Conservation (phyloP, 345 rosid species). For the Streptanthus diversifolius region DNA sequence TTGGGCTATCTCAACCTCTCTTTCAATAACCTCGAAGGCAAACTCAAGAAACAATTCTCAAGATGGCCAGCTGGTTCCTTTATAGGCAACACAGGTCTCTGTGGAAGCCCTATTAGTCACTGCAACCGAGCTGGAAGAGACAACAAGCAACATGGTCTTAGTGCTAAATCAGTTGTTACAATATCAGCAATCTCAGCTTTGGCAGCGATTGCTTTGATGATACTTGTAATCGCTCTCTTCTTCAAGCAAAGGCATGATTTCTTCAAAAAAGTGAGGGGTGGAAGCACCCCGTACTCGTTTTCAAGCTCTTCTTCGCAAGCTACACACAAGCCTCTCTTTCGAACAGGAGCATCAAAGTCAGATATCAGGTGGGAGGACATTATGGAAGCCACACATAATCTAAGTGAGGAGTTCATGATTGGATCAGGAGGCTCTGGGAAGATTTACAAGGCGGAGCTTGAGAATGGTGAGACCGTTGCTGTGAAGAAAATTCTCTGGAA, state of each 20-base stretch:
- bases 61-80: constrained; percentile 81
- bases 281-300: constrained; percentile 52
- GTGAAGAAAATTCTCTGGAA: constrained; percentile 75
- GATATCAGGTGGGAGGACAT: constrained; percentile 81
- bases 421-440: constrained; percentile 97
- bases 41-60: constrained; percentile 60
- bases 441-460: constrained; percentile 67
- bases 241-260: constrained; percentile 49
- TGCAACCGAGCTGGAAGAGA: constrained; percentile 35
- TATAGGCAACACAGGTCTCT: constrained; percentile 61
- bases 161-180: constrained; percentile 44
- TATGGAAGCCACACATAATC: constrained; percentile 71
- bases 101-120: constrained; percentile 64
- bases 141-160: constrained; percentile 42
- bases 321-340: constrained; percentile 58
- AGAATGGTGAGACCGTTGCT: constrained; percentile 68
- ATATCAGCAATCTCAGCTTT: constrained; percentile 64
- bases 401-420: constrained; percentile 73
- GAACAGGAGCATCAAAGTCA: constrained; percentile 50
- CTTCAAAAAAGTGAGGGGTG: constrained; percentile 39
- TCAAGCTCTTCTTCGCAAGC: constrained; percentile 59
- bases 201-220: constrained; percentile 61
- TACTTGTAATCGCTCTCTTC: constrained; percentile 46
- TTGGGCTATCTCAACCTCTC: constrained; percentile 77
- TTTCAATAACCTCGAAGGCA: constrained; percentile 65